phyloP scores from a whole-genome alignment of 2,329 filamentous ascomycete species.

The Cercospora beticola region DNA sequence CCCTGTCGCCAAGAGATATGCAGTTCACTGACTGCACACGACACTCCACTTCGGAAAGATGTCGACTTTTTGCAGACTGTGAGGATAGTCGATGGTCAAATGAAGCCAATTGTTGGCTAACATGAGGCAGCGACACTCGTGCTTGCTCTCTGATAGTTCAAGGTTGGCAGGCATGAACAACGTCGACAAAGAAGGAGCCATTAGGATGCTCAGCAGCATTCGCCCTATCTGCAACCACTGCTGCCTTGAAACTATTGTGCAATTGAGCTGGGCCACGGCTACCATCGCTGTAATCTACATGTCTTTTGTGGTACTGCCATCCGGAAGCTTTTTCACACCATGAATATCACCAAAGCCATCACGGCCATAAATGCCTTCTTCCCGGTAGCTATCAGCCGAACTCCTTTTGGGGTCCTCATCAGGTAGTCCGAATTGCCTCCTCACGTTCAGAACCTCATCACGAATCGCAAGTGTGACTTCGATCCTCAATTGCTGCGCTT shows the following conservation, averaged over 20 bases:
- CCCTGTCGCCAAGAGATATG: not conserved
- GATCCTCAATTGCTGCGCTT: slow-evolving; percentile 73
- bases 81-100: not conserved
- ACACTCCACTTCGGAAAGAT: not conserved
- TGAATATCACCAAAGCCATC: slow-evolving; percentile 38
- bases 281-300: slow-evolving; percentile 38
- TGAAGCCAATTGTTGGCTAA: not conserved
- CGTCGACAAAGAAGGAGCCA: not conserved
- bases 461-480: slow-evolving; percentile 79
- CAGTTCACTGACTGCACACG: not conserved
- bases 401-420: slow-evolving; percentile 78
- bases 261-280: not conserved
- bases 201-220: not conserved
- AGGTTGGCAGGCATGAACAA: not conserved
- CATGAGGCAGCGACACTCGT: not conserved
- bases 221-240: not conserved
- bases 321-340: slow-evolving; percentile 54
- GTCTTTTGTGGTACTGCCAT: slow-evolving; percentile 62
- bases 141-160: not conserved
- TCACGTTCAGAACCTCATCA: slow-evolving; percentile 75
- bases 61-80: not conserved
- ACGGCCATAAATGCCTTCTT: slow-evolving; percentile 50
- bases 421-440: slow-evolving; percentile 68
- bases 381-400: slow-evolving; percentile 76
- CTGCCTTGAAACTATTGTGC: not conserved